These are phyloP conservation scores for Kwoniella newhampshirensis DNA, from an alignment of 768 basidiomycete genomes.

Conservation along the genomic window DNA sequence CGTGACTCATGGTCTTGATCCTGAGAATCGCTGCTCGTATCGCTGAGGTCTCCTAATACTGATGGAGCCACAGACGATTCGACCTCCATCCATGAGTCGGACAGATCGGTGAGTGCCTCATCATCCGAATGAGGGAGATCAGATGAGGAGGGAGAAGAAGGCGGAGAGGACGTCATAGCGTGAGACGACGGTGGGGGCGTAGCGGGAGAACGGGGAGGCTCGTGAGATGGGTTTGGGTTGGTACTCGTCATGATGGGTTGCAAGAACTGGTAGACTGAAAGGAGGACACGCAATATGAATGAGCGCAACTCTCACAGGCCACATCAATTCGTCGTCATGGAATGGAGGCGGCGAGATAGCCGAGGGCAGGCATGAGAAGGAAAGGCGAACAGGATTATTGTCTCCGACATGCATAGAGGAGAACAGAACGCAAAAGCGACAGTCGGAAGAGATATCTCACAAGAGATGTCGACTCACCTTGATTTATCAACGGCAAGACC, in stretches of 20 bases:
- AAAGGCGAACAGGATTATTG: too few relatives aligned
- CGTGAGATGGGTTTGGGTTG: constrained; percentile 1
- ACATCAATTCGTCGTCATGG: too few relatives aligned
- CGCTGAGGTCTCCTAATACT: constrained; percentile 16
- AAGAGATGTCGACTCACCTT: too few relatives aligned
- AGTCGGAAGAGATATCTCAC: too few relatives aligned
- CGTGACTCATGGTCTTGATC: constrained; percentile 13
- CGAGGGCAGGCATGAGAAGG: too few relatives aligned
- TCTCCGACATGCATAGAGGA: too few relatives aligned
- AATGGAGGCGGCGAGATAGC: too few relatives aligned
- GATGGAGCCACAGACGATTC: constrained; percentile 18
- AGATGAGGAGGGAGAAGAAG: constrained; percentile 11
- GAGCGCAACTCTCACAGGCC: too few relatives aligned
- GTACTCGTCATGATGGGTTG: constrained; percentile 2
- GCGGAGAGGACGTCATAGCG: constrained; percentile 5
- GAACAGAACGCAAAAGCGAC: too few relatives aligned
- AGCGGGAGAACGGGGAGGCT: neutral
- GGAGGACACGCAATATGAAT: too few relatives aligned
- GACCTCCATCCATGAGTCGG: constrained; percentile 16
- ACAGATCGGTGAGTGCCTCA: constrained; percentile 10
- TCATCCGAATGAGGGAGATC: constrained; percentile 15
- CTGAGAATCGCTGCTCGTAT: constrained; percentile 22
- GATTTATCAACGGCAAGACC: too few relatives aligned
- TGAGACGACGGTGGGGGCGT: constrained; percentile 2
- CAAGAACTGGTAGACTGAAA: neutral